A percentile compares a stretch with the other conserved stretches of the same genome.
These are phyloP conservation scores for Cryptococcus sp. DNA, from an alignment of 1,284 basidiomycete species.

Conservation along the genomic window DNA sequence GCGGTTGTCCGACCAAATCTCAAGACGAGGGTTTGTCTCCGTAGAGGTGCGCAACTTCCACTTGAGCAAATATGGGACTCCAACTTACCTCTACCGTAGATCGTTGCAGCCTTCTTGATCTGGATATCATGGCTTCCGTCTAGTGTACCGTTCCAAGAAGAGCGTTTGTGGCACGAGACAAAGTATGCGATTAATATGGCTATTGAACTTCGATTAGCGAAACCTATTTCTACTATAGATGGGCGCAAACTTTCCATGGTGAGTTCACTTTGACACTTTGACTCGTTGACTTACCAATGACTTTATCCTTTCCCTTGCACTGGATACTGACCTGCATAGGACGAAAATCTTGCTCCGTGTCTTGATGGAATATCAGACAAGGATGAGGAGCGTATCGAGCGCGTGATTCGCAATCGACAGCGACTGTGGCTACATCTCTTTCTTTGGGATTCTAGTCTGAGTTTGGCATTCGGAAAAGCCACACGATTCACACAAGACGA, in stretches of 20 bases:
- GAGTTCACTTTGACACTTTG: background rate
- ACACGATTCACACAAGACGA: slow-evolving; percentile 1
- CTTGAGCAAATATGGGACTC: background rate
- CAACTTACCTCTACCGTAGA: background rate
- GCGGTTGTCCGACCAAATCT: background rate
- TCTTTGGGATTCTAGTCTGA: slow-evolving; percentile 1
- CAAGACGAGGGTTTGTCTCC: background rate
- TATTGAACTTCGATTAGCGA: background rate
- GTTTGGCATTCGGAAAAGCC: slow-evolving; percentile 2
- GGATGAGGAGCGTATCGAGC: background rate
- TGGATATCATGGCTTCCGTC: slow-evolving; percentile 5
- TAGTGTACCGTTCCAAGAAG: slow-evolving; percentile 1
- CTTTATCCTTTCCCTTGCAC: no score
- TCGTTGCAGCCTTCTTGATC: slow-evolving; percentile 1
- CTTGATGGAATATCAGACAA: background rate
- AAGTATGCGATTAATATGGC: slow-evolving; percentile 5
- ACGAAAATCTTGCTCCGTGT: background rate
- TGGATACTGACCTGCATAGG: background rate
- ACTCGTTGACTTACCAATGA: background rate
- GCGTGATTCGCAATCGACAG: background rate
- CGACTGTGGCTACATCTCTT: slow-evolving; percentile 1
- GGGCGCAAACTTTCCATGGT: background rate
- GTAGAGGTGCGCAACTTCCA: background rate
- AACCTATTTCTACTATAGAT: background rate
- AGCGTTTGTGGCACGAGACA: slow-evolving; percentile 3